A percentile compares a stretch with the other conserved stretches of the same genome.
Conservation (phyloP, 2,329 filamentous ascomycete genomes). For the Paraconiothyrium brasiliense region DNA sequence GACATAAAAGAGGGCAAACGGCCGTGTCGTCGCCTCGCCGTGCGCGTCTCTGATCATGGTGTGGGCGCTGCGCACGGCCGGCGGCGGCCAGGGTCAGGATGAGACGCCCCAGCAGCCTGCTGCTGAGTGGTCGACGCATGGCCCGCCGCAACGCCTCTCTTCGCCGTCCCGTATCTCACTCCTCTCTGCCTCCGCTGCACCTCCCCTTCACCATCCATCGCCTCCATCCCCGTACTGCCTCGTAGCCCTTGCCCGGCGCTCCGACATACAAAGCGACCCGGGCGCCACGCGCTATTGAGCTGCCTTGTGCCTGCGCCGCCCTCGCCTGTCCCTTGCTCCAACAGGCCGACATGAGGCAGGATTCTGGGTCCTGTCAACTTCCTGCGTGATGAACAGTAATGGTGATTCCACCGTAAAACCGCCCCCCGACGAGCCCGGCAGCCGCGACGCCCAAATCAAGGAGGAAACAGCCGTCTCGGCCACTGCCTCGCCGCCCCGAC, state of each 20-base stretch:
- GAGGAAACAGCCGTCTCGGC: constrained; percentile 25
- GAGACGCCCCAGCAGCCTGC: constrained; percentile 2
- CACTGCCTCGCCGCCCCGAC: constrained; percentile 30
- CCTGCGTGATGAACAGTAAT: constrained; percentile 54
- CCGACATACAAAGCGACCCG: constrained; percentile 13
- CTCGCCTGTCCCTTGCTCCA: constrained; percentile 16
- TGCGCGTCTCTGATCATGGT: not conserved
- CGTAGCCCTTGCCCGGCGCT: not conserved
- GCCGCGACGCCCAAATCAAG: constrained; percentile 27
- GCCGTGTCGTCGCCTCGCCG: not conserved
- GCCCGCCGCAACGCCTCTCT: constrained; percentile 10
- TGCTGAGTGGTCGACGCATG: constrained; percentile 16
- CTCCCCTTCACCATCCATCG: constrained; percentile 13
- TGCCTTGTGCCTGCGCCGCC: constrained; percentile 34
- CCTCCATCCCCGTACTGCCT: constrained; percentile 7
- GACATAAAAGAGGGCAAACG: not conserved
- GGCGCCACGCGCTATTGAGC: constrained; percentile 19
- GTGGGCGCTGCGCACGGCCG: constrained; percentile 9
- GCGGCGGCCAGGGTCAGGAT: constrained; percentile 1
- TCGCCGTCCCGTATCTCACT: constrained; percentile 7
- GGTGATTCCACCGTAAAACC: constrained; percentile 44
- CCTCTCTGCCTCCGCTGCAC: constrained; percentile 11
- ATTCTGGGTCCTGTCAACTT: constrained; percentile 48
- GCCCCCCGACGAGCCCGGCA: constrained; percentile 22
- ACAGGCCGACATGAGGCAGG: constrained; percentile 51